These are phyloP conservation scores for Lachancea kluyveri DNA, from an alignment of 805 yeast species.

Conservation along the genomic window DNA sequence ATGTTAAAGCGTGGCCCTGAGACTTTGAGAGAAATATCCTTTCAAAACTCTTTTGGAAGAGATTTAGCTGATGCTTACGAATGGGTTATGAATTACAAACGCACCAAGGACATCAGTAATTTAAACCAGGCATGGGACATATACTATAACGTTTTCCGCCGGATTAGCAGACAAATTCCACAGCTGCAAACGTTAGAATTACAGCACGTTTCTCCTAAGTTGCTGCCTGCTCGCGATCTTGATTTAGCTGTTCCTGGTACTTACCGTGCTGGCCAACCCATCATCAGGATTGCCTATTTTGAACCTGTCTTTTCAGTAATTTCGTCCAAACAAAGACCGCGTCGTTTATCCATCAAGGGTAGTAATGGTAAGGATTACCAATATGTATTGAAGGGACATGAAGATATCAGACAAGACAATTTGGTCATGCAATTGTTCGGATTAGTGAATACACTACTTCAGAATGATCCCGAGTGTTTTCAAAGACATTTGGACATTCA, in stretches of 20 bases:
- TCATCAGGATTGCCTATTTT: slow-evolving; percentile 64
- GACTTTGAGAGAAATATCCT: slow-evolving; percentile 87
- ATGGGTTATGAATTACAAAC: slow-evolving; percentile 82
- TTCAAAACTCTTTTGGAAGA: slow-evolving; percentile 88
- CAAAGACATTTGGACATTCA: slow-evolving; percentile 92
- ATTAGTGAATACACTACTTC: slow-evolving; percentile 80
- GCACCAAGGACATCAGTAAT: slow-evolving; percentile 80
- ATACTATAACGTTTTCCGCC: slow-evolving; percentile 86
- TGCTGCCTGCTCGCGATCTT: slow-evolving; percentile 69
- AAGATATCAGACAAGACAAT: slow-evolving; percentile 95
- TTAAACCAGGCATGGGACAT: slow-evolving; percentile 98
- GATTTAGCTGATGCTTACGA: slow-evolving; percentile 90
- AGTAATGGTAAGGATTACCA: slow-evolving; percentile 89
- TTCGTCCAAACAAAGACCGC: slow-evolving; percentile 93
- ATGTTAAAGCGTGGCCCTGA: slow-evolving; percentile 84
- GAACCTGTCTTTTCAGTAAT: slow-evolving; percentile 83
- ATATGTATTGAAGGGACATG: slow-evolving; percentile 87
- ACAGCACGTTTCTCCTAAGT: slow-evolving; percentile 89
- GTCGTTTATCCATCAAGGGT: slow-evolving; percentile 73
- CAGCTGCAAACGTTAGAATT: slow-evolving; percentile 80
- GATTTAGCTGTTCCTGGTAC: slow-evolving; percentile 94
- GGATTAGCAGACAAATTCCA: slow-evolving; percentile 83
- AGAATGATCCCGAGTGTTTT: slow-evolving; percentile 91
- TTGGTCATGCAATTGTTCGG: slow-evolving; percentile 98
- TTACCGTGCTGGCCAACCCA: slow-evolving; percentile 76